Percentiles rank a stretch among this genome's conserved stretches.
phyloP scores from a whole-genome alignment of 108 stramenopile genomes.

The Skeletonema potamos region DNA sequence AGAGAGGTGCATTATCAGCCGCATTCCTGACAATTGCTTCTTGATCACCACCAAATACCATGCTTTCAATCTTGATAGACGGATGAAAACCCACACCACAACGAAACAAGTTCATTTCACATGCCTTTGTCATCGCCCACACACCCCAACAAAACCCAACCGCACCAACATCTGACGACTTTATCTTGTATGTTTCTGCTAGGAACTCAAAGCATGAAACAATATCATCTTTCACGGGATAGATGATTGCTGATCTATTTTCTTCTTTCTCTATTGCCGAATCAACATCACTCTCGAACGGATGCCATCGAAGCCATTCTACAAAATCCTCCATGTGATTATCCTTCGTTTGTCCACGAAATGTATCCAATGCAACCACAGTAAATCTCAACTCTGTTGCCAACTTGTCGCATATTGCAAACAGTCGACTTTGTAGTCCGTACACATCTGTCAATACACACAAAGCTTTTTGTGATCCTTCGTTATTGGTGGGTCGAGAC shows the following conservation, averaged over 20 bases:
- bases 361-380: constrained; percentile 31
- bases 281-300: constrained; percentile 22
- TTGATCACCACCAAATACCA: constrained; percentile 28
- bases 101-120: constrained; percentile 9
- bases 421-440: constrained; percentile 35
- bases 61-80: constrained; percentile 27
- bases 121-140: constrained; percentile 44
- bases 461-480: constrained; percentile 7
- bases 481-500: not conserved
- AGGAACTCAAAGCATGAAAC: constrained; percentile 24
- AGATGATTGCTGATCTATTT: not conserved
- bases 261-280: not conserved
- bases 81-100: constrained; percentile 44
- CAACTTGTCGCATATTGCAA: constrained; percentile 38
- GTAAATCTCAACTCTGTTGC: constrained; percentile 11
- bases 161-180: constrained; percentile 17
- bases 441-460: constrained; percentile 28
- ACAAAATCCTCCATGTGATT: constrained; percentile 25
- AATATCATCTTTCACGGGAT: constrained; percentile 19
- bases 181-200: not conserved
- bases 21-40: constrained; percentile 16
- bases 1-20: constrained; percentile 3
- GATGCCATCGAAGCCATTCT: constrained; percentile 26
- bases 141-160: constrained; percentile 57
- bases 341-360: constrained; percentile 47